Conservation (phyloP, 2,329 filamentous ascomycete genomes). For the Alternaria consortialis region DNA sequence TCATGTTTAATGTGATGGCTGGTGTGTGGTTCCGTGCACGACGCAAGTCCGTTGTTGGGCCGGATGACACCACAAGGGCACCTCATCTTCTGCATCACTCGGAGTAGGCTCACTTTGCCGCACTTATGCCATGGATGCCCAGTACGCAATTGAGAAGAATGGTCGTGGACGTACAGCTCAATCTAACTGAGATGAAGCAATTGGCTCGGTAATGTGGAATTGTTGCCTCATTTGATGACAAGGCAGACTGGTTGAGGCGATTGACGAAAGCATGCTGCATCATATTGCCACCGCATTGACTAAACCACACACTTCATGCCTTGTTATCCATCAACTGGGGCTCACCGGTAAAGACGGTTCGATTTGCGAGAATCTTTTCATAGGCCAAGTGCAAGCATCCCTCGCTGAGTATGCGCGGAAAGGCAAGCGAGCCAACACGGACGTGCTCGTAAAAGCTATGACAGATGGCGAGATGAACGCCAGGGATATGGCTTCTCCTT, state of each 20-base stretch:
- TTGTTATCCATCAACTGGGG: conserved; percentile 37
- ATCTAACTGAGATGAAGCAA: conserved; percentile 39
- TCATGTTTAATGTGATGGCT: conserved; percentile 48
- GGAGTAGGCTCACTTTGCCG: conserved; percentile 29
- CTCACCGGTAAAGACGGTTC: conserved; percentile 48
- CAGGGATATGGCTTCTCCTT: conserved; percentile 49
- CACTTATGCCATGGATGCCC: conserved; percentile 19
- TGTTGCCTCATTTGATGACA: conserved; percentile 36
- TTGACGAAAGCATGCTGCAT: conserved; percentile 41
- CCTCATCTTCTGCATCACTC: conserved; percentile 33
- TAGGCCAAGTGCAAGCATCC: conserved; percentile 41
- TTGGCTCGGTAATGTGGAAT: conserved; percentile 43
- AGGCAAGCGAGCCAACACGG: conserved; percentile 39
- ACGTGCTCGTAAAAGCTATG: conserved; percentile 46
- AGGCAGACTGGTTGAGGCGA: conserved; percentile 42
- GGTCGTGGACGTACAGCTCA: conserved; percentile 22
- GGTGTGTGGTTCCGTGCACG: conserved; percentile 43
- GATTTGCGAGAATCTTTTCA: conserved; percentile 46
- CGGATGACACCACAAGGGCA: conserved; percentile 39
- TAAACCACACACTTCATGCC: conserved; percentile 30
- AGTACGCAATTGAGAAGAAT: conserved; percentile 23
- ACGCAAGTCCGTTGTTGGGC: conserved; percentile 39
- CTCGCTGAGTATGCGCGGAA: conserved; percentile 39
- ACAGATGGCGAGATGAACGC: conserved; percentile 52
- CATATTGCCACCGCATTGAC: conserved; percentile 45